phyloP scores from a whole-genome alignment of 1,139 yeast species.

The Sugiyamaella japonica region DNA sequence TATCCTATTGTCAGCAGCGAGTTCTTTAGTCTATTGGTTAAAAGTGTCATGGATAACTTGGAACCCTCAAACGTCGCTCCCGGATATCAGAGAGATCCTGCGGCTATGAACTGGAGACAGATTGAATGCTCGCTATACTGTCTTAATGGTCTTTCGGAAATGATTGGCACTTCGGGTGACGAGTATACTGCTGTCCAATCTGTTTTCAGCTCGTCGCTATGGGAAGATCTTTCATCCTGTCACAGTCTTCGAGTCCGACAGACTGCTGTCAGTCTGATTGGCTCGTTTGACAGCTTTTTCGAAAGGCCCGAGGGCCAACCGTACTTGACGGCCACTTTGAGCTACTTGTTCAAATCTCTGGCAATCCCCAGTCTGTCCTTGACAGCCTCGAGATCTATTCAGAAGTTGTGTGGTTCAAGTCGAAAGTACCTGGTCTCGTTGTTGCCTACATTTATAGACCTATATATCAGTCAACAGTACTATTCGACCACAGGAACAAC shows the following conservation, averaged over 20 bases:
- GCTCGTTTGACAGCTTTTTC: conserved; percentile 40
- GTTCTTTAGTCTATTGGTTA: conserved; percentile 53
- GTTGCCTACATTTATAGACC: conserved; percentile 36
- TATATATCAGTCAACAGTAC: conserved; percentile 34
- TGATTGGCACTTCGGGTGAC: conserved; percentile 32
- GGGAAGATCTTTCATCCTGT: conserved; percentile 36
- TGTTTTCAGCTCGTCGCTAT: conserved; percentile 39
- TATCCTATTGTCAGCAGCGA: conserved; percentile 63
- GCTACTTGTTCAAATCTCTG: conserved; percentile 41
- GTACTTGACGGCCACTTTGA: conserved; percentile 36
- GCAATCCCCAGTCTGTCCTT: conserved; percentile 33
- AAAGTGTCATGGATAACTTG: conserved; percentile 42
- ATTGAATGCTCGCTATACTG: conserved; percentile 72
- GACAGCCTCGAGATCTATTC: conserved; percentile 42
- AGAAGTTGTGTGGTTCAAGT: conserved; percentile 41
- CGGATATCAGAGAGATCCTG: conserved; percentile 16
- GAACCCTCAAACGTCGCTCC: conserved; percentile 22
- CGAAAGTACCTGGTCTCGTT: conserved; percentile 34
- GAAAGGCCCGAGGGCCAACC: conserved; percentile 35
- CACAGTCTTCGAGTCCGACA: conserved; percentile 35
- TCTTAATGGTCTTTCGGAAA: conserved; percentile 51
- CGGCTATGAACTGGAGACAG: conserved; percentile 42
- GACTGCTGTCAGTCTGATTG: conserved; percentile 41
- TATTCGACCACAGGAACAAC: conserved; percentile 26
- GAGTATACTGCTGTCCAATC: conserved; percentile 31